Conservation (phyloP, 352 stramenopile genomes). For the Phytopythium helicoides region DNA sequence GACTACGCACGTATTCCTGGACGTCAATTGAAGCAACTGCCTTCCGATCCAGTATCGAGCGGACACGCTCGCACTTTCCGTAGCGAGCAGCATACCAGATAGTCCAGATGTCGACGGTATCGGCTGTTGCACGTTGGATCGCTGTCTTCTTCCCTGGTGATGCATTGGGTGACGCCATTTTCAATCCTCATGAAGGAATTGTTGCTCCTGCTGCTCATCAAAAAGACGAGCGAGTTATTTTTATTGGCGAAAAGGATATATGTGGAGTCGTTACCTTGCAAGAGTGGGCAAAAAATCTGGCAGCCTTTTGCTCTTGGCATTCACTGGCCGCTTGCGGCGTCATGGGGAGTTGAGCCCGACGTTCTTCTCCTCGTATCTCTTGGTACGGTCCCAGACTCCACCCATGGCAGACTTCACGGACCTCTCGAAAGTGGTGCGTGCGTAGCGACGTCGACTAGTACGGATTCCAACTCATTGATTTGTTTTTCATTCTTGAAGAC, state of each 20-base stretch:
- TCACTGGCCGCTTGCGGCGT: not conserved
- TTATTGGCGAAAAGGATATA: not conserved
- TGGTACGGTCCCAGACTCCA: not conserved
- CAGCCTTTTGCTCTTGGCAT: too few relatives aligned
- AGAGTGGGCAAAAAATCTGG: not conserved
- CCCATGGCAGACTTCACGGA: conserved; percentile 59
- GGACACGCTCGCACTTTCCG: conserved; percentile 49
- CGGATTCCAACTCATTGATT: too few relatives aligned
- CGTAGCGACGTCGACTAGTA: not conserved
- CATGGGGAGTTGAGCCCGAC: conserved; percentile 3
- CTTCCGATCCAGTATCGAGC: conserved; percentile 44
- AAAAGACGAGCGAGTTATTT: conserved; percentile 10
- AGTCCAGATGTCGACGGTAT: conserved; percentile 47
- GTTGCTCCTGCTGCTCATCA: conserved; percentile 30
- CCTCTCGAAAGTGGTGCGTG: conserved; percentile 35
- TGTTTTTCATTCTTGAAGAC: not conserved
- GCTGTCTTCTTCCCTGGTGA: conserved; percentile 12
- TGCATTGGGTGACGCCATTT: conserved; percentile 16
- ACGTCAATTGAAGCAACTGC: conserved; percentile 38
- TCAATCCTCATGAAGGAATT: too few relatives aligned
- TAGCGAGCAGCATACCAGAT: conserved; percentile 74
- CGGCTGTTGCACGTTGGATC: conserved; percentile 22
- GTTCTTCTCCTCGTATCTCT: not conserved
- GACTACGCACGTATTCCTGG: conserved; percentile 42
- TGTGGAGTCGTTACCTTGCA: conserved; percentile 3